Evolutionary conservation across 2,329 filamentous ascomycete genomes (phyloP), one percentile per base, ranked within the genome.

Genomic region (Fusarium robinianum): DNA sequence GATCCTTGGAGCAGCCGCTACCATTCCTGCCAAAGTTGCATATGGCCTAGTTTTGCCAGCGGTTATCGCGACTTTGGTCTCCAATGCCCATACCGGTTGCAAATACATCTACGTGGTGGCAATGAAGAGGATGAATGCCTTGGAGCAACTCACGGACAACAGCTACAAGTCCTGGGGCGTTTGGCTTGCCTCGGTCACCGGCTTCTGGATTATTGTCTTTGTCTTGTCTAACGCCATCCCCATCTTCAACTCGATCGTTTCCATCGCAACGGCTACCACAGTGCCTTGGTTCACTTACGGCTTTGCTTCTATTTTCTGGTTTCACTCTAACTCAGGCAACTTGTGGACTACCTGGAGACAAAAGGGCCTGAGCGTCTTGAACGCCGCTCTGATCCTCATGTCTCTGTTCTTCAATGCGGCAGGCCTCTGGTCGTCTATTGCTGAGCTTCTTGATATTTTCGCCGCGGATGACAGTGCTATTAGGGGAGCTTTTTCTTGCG

Each of bases 241-340:
- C 1, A 53, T 63, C 14, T 64, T 63, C 33, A 57, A 63, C 23
- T 63, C 61, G 0, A 63, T 63, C 7, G 41, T 63, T 8, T 55
- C 57, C 3, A 64, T 63, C 0, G 59, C 58, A 0, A 53, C 57
- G 1, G 57, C 61, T 0, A 63, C 59, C 0, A 61, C 58, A 0
- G 57, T 62, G 6, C 52, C 61, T 0, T 63, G 60, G 61, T 63
- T 62, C 3, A 63, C 59, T 0, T 63, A 60, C 8, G 52, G 57
- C 2, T 52, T 63, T 4, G 49, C 53, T 0, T 53, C 53, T 1
- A 51, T 61, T 11, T 59, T 63, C 33, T 62, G 59, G 61, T 41
- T 63, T 2, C 45, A 60, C 17, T 41, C 54, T 7, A 62, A 63
- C 19, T 46, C 41, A 40, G 40, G 41, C 0, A 24, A 41, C 10